Base-by-base conservation (phyloP, 108 stramenopile genomes). In the Skeletonema costatum region DNA sequence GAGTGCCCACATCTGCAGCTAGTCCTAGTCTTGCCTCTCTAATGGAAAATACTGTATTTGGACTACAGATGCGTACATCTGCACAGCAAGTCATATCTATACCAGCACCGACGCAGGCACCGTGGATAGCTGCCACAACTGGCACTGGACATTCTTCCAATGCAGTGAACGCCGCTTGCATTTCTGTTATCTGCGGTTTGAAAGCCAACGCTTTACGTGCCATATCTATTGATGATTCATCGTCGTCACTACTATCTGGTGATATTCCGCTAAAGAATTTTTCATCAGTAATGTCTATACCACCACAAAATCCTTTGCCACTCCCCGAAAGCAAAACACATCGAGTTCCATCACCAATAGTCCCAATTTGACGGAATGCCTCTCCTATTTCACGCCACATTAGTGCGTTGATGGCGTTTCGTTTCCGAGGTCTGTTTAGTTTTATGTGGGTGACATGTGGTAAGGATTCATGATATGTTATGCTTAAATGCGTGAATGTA, bases 311-410 rank as follows among this genome's bases (percentile, higher is more conserved):
- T 21, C 86, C 81, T 60, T 85, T 86, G 0, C 92, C 92, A 33
- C 82, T 79, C 25, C 92, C 92, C 11, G 62, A 76, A 8, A 93
- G 65, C 17, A 90, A 42, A 32, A 93, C 66, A 60, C 88, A 89
- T 14, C 92, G 89, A 64, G 83, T 88, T 17, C 73, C 88, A 68
- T 88, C 88, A 8, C 86, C 88, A 2, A 67, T 78, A 4, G 80
- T 73, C 32, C 86, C 85, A 13, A 88, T 33, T 39, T 73, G 21
- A 19, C 71, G 72, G 76, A 91, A 93, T 3, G 82, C 80, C 25
- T 81, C 53, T 10, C 90, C 92, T 58, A 93, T 90, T 69, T 93
- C 92, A 70, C 75, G 78, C 92, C 92, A 93, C 88, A 91, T 87
- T 60, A 70, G 50, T 12, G 87, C 56, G 59, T 86, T 82, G 59